Evolutionary conservation across 371 early-diverging fungal species (phyloP).

Genomic region (Synchytrium microbalum): DNA sequence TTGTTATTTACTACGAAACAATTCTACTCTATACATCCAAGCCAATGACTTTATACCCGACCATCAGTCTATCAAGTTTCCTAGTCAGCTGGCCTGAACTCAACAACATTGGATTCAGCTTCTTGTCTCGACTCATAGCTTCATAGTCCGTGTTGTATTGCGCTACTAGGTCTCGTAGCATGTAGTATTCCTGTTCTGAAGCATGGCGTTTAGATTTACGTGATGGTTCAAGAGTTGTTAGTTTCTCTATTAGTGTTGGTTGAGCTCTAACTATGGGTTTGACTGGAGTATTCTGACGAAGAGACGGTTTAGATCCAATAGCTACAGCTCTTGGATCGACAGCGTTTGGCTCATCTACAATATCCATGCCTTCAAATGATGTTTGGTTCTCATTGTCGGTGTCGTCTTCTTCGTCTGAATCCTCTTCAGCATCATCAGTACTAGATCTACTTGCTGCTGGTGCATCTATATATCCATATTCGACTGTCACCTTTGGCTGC

Average conservation of each 20-base stretch:
- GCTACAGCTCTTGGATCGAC: constrained; percentile 7
- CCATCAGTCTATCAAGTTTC: constrained; percentile 43
- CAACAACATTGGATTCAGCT: constrained; percentile 74
- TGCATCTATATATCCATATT: too few species aligned
- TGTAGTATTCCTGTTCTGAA: constrained; percentile 56
- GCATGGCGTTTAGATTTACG: constrained; percentile 53
- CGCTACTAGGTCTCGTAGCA: constrained; percentile 55
- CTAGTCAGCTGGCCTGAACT: constrained; percentile 68
- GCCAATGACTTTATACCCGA: too few species aligned
- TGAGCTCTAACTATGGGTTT: background rate
- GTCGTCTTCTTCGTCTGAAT: constrained; percentile 41
- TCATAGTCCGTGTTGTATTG: constrained; percentile 74
- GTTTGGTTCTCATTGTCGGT: constrained; percentile 43
- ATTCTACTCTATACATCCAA: too few species aligned
- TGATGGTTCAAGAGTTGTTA: constrained; percentile 40
- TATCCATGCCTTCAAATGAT: constrained; percentile 34
- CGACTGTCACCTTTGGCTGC: too few species aligned
- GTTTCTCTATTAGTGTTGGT: constrained; percentile 1
- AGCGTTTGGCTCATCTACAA: background rate
- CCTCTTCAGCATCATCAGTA: constrained; percentile 19
- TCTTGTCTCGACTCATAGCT: constrained; percentile 82
- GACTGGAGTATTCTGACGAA: background rate
- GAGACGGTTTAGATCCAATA: constrained; percentile 16
- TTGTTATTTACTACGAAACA: too few species aligned
- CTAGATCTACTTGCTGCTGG: background rate